These are phyloP conservation scores for Cicer yamashitae DNA, from an alignment of 306 rosid species.

Conservation along the genomic window DNA sequence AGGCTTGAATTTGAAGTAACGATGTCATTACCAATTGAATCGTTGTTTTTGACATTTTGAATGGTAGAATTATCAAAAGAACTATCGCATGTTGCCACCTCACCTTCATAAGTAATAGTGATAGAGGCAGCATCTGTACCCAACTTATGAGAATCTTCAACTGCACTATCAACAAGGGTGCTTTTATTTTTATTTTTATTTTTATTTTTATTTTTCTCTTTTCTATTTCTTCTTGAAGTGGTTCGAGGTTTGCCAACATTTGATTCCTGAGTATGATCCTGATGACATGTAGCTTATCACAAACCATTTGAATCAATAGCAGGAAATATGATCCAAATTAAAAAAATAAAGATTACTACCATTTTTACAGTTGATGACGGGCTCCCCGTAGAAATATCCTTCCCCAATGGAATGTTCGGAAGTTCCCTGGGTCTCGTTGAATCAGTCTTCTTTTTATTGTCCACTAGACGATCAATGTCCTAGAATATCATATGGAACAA, in stretches of 20 bases:
- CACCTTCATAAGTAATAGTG: conserved; percentile 54
- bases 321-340: conserved; percentile 47
- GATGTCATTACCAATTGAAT: conserved; percentile 48
- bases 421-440: conserved; percentile 48
- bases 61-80: conserved; percentile 49
- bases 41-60: conserved; percentile 49
- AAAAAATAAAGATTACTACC: conserved; percentile 51
- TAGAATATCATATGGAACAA: conserved; percentile 56
- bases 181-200: conserved; percentile 61
- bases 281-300: conserved; percentile 63
- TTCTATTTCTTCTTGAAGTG: conserved; percentile 65
- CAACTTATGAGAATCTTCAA: conserved; percentile 49
- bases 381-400: conserved; percentile 50
- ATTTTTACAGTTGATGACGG: conserved; percentile 55
- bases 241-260: conserved; percentile 61
- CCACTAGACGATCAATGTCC: conserved; percentile 56
- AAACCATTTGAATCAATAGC: conserved; percentile 54
- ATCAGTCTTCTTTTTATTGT: conserved; percentile 55
- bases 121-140: conserved; percentile 53
- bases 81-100: conserved; percentile 44
- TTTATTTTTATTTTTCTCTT: conserved; percentile 68
- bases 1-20: conserved; percentile 54
- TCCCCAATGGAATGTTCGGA: conserved; percentile 49
- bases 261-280: conserved; percentile 62
- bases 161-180: conserved; percentile 44